Evolutionary conservation across 2,329 filamentous ascomycete genomes (phyloP), one percentile per base, ranked within the genome.

Genomic region (Diaporthe humulicola): DNA sequence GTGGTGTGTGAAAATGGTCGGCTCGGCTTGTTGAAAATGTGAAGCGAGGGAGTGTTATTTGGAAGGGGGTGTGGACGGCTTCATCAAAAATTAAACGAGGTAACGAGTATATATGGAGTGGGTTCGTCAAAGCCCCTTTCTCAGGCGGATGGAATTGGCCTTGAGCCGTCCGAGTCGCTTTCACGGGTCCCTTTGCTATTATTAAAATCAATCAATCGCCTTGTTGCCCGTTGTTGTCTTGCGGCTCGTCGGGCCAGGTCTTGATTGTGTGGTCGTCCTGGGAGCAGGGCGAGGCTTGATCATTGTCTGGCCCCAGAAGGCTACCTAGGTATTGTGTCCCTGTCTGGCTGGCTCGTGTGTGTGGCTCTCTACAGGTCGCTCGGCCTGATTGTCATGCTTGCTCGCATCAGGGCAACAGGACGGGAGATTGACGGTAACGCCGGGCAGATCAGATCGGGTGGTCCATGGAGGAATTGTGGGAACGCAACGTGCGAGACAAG

Each of bases 41-140:
- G 30, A 54, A 69, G 48, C 48, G 64, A 54, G 33, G 33, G 48
- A 22, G 48, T 69, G 48, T 54, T 69, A 54, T 69, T 69, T 69
- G 64, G 64, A 25, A 69, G 64, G 64, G 64, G 54, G 64, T n/a
- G 19, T 33, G 33, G 48, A 54, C 45, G 48, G 64, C 64, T 54
- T 69, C 64, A 54, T 54, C 64, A 69, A 69, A 54, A 69, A 69
- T 69, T 69, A 69, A 54, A 69, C 48, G 64, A 69, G 48, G 64
- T 69, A 69, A 40, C 64, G 64, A 69, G 64, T 69, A 69, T 69
- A 69, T 69, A 69, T 69, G 64, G 64, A 54, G 64, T 69, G 64
- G 64, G 33, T 54, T 69, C 64, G 30, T 69, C 64, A 69, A 40
- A 69, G 64, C 64, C 64, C 64, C 64, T 69, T 69, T 69, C 64